Base-by-base conservation (phyloP, 78 protist species). In the Chrysochromulina parva region DNA sequence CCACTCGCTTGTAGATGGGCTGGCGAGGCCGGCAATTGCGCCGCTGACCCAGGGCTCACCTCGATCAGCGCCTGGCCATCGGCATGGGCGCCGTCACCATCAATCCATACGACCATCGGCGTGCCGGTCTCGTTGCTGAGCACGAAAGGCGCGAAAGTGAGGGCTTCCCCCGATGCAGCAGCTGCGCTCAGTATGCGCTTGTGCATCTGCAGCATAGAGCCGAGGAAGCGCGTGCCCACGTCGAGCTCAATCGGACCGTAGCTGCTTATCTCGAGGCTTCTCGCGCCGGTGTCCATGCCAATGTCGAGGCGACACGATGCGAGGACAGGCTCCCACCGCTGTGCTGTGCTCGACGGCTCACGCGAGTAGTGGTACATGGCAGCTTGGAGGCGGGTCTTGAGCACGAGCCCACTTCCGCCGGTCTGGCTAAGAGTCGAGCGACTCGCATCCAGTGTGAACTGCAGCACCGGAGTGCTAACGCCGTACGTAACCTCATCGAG, bases 291-390 rank as follows among this genome's bases (percentile, higher is more conserved):
- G 24, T 74, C 82, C 28, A 17, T 11, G 28, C 13, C 58, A 17
- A 74, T 7, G 26, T 48, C 57, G 24, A 74, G 17, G 24, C 3
- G 82, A 13, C 55, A 48, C 38, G 17, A 24, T 16, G 3, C 53
- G 11, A 74, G 55, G 11, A 74, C 19, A 22, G 82, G 82, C 82
- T 74, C 82, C 82, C 82, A 74, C 28, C 82, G 57, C 28, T 74
- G 53, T n/a, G 38, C 38, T 38, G 38, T 38, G 38, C 38, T 38
- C 38, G 38, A 38, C 38, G 38, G 38, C 38, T 38, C 38, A 38
- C 38, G 38, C 38, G 38, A 38, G 38, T 38, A 38, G 38, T 38
- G 38, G 38, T 38, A 38, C 38, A 38, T 38, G 38, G 38, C 38
- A 38, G 38, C 38, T 38, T 38, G 38, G 38, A 38, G 38, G 38